phyloP scores from a whole-genome alignment of 2,329 filamentous ascomycete genomes.

The Thelonectria blattea region DNA sequence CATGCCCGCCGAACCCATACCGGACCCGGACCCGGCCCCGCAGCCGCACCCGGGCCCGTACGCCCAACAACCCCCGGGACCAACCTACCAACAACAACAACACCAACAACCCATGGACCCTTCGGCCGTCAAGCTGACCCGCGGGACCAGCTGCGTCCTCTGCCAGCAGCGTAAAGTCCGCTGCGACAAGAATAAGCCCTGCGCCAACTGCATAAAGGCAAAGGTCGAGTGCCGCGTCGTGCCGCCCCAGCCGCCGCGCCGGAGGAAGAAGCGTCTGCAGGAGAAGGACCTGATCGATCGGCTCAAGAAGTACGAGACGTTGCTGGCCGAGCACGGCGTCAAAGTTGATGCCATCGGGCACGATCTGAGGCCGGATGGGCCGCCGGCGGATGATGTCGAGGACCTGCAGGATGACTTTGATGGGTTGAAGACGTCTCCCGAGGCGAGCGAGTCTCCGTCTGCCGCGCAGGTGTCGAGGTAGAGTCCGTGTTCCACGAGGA shows the following conservation, averaged over 20 bases:
- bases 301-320: constrained; percentile 70
- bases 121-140: constrained; percentile 59
- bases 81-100: constrained; percentile 33
- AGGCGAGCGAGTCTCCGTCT: constrained; percentile 47
- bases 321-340: constrained; percentile 70
- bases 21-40: constrained; percentile 32
- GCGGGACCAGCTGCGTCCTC: constrained; percentile 69
- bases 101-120: no score
- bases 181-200: constrained; percentile 76
- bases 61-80: constrained; percentile 20
- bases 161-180: constrained; percentile 80
- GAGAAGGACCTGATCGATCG: constrained; percentile 74
- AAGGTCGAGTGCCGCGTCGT: constrained; percentile 66
- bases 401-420: constrained; percentile 64
- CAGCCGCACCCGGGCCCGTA: constrained; percentile 32
- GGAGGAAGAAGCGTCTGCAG: constrained; percentile 68
- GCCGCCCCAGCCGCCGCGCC: constrained; percentile 61
- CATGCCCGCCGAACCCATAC: constrained; percentile 21
- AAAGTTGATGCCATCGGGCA: constrained; percentile 70
- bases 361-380: constrained; percentile 44
- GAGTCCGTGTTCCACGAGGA: background rate
- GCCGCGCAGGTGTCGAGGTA: constrained; percentile 40
- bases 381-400: constrained; percentile 56
- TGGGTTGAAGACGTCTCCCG: constrained; percentile 59
- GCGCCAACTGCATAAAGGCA: constrained; percentile 70